Conservation (phyloP, 495 filamentous ascomycete species). For the Darksidea phi region DNA sequence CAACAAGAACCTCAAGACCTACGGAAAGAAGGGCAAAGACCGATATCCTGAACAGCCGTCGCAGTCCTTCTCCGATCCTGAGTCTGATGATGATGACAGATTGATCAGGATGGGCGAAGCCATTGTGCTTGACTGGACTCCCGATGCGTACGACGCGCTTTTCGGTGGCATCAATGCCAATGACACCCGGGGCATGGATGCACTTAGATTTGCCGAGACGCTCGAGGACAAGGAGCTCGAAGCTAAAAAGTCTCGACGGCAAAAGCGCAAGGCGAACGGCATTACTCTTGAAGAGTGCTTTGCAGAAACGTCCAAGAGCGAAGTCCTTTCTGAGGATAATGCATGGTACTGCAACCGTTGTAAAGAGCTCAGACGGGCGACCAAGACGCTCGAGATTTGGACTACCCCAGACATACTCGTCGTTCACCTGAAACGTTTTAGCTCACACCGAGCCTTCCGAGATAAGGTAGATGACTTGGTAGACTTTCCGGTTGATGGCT, state of each 20-base stretch:
- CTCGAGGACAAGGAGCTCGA: constrained; percentile 67
- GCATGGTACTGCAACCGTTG: constrained; percentile 96
- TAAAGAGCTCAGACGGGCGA: constrained; percentile 86
- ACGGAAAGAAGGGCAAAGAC: constrained; percentile 38
- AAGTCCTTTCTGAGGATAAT: constrained; percentile 88
- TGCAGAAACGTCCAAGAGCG: constrained; percentile 87
- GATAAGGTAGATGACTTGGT: constrained; percentile 92
- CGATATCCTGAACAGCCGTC: constrained; percentile 28
- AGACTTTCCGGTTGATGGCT: constrained; percentile 82
- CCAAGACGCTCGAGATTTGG: constrained; percentile 96
- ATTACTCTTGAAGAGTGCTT: constrained; percentile 88
- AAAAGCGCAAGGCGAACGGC: constrained; percentile 65
- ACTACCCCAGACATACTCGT: constrained; percentile 92
- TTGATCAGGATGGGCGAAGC: constrained; percentile 75
- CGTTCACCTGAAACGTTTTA: constrained; percentile 93
- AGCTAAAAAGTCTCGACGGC: constrained; percentile 57
- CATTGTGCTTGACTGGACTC: constrained; percentile 79
- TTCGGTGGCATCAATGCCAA: constrained; percentile 58
- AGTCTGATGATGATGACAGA: constrained; percentile 53
- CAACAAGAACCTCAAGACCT: constrained; percentile 36
- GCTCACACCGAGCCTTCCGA: constrained; percentile 67
- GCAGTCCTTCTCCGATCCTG: constrained; percentile 16
- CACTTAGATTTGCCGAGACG: constrained; percentile 52
- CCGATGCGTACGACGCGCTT: constrained; percentile 62
- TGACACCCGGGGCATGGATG: constrained; percentile 53